phyloP scores from a whole-genome alignment of 2,329 filamentous ascomycete genomes.

The Ophiostoma pallidulum region DNA sequence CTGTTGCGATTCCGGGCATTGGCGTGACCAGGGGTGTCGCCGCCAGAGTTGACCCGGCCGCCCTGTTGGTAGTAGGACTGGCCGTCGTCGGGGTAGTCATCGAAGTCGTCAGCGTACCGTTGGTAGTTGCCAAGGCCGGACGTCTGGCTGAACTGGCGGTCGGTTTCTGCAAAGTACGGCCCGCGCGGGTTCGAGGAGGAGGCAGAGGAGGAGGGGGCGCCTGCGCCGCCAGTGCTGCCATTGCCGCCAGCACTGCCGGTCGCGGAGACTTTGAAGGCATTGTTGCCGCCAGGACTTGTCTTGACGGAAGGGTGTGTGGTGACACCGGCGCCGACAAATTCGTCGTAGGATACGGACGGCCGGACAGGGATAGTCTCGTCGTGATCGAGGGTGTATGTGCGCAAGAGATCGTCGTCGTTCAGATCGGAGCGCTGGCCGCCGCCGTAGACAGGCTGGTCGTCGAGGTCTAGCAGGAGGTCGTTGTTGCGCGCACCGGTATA shows the following conservation, averaged over 20 bases:
- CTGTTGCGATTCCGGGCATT: slow-evolving; percentile 75
- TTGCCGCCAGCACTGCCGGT: slow-evolving; percentile 12
- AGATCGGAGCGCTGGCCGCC: slow-evolving; percentile 59
- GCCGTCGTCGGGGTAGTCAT: slow-evolving; percentile 70
- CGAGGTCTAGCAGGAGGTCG: slow-evolving; percentile 64
- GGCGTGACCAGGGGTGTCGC: slow-evolving; percentile 31
- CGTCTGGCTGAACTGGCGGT: slow-evolving; percentile 58
- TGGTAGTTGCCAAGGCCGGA: slow-evolving; percentile 82
- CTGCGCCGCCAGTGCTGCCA: slow-evolving; percentile 14
- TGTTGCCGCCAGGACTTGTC: slow-evolving; percentile 13
- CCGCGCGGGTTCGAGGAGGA: slow-evolving; percentile 22
- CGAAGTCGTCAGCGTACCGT: slow-evolving; percentile 78
- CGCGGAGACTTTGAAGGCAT: slow-evolving; percentile 11
- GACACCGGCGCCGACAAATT: slow-evolving; percentile 68
- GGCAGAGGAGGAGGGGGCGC: slow-evolving; percentile 18
- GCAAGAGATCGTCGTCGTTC: slow-evolving; percentile 68
- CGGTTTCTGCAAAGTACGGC: slow-evolving; percentile 34
- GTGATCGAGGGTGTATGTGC: slow-evolving; percentile 62
- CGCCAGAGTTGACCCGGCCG: slow-evolving; percentile 45
- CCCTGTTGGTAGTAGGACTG: slow-evolving; percentile 77
- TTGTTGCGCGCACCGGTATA: slow-evolving; percentile 41
- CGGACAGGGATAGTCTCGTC: slow-evolving; percentile 50
- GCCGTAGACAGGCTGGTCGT: slow-evolving; percentile 62
- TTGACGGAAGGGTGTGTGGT: slow-evolving; percentile 30
- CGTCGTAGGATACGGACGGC: slow-evolving; percentile 87